A percentile compares a stretch with the other conserved stretches of the same genome.
Conservation (phyloP, 306 rosid species). For the Aeschynomene evenia region DNA sequence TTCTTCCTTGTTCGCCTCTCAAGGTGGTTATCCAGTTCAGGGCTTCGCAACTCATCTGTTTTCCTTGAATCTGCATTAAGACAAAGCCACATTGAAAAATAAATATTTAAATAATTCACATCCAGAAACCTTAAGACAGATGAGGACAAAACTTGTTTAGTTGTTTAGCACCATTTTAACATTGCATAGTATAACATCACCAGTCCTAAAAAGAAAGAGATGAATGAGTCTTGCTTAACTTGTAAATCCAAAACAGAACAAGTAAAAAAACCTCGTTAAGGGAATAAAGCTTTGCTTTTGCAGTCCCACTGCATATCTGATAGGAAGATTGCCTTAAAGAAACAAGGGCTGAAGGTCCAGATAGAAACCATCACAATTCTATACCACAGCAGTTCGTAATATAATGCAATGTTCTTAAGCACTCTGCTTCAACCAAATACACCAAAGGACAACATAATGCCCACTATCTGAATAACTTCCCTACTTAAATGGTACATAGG, state of each 20-base stretch:
- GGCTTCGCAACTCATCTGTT: slow-evolving; percentile 59
- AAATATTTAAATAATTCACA: slow-evolving; percentile 2
- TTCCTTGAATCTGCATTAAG: slow-evolving; percentile 54
- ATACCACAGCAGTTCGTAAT: not conserved
- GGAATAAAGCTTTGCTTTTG: not conserved
- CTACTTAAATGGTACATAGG: not conserved
- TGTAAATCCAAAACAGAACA: not conserved
- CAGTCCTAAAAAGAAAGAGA: not conserved
- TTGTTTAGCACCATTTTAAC: not conserved
- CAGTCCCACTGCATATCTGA: not conserved
- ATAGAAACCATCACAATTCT: slow-evolving; percentile 8
- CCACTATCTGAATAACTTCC: not conserved
- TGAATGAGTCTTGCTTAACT: not conserved
- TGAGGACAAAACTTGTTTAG: not conserved
- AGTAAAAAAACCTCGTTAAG: not conserved
- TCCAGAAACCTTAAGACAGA: not conserved
- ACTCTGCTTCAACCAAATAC: not conserved
- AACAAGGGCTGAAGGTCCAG: not conserved
- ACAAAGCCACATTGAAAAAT: slow-evolving; percentile 16
- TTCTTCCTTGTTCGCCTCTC: slow-evolving; percentile 69
- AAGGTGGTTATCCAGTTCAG: slow-evolving; percentile 67
- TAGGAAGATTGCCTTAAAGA: not conserved
- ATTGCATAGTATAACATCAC: not conserved
- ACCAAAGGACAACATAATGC: not conserved
- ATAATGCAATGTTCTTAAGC: not conserved